phyloP scores from a whole-genome alignment of 2,329 filamentous ascomycete genomes.

The Pseudocercospora macadamiae region DNA sequence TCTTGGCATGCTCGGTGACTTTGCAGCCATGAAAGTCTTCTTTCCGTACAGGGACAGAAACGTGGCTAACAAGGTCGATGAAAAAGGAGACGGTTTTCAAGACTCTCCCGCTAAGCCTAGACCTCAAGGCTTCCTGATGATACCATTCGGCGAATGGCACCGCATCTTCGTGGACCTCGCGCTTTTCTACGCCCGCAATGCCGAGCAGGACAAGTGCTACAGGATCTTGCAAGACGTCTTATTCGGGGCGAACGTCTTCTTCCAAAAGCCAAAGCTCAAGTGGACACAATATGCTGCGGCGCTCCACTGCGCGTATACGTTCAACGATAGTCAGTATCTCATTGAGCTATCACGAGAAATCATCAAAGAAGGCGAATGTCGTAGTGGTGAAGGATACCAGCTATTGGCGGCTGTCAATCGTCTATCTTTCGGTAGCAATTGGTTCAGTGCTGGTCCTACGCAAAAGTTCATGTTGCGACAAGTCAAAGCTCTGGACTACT shows the following conservation, averaged over 20 bases:
- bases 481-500: constrained; percentile 84
- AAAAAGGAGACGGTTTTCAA: constrained; percentile 8
- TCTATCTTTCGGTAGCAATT: constrained; percentile 71
- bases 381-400: constrained; percentile 79
- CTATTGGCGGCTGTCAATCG: constrained; percentile 79
- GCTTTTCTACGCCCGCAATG: constrained; percentile 70
- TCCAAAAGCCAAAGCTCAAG: constrained; percentile 51
- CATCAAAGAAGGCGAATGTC: constrained; percentile 70
- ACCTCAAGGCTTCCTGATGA: constrained; percentile 67
- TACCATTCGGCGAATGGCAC: constrained; percentile 83
- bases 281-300: constrained; percentile 33
- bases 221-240: constrained; percentile 76
- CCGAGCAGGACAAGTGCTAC: constrained; percentile 73
- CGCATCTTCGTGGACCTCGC: constrained; percentile 89
- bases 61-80: constrained; percentile 50
- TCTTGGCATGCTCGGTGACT: constrained; percentile 61
- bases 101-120: too few relatives aligned
- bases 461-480: constrained; percentile 92
- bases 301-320: constrained; percentile 73
- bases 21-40: constrained; percentile 62
- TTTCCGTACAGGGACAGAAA: constrained; percentile 57
- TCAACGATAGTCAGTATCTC: constrained; percentile 75
- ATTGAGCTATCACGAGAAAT: constrained; percentile 78
- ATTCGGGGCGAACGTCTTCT: constrained; percentile 78
- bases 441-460: constrained; percentile 78